These are phyloP conservation scores for Phytophthora lateralis DNA, from an alignment of 352 stramenopile genomes.

Conservation along the genomic window DNA sequence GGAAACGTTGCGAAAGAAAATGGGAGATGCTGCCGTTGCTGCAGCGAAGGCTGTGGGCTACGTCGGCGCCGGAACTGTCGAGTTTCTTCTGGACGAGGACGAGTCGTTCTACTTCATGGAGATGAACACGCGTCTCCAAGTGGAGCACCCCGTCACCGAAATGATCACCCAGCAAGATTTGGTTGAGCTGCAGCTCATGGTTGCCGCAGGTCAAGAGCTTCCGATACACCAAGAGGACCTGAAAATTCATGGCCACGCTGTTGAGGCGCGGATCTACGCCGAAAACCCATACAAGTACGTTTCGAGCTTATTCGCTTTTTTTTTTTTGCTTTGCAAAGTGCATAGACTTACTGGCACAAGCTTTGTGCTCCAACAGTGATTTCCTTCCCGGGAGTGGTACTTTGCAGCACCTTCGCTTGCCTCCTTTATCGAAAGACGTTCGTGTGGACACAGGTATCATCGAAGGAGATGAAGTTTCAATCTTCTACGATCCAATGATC, in stretches of 20 bases:
- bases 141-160: constrained; percentile 93
- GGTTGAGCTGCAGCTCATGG: constrained; percentile 95
- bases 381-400: constrained; percentile 92
- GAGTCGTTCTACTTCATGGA: constrained; percentile 96
- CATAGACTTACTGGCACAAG: neutral
- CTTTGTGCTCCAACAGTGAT: constrained; percentile 47
- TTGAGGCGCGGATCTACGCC: constrained; percentile 95
- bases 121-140: constrained; percentile 97
- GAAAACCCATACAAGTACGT: constrained; percentile 92
- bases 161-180: constrained; percentile 90
- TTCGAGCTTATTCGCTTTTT: constrained; percentile 5
- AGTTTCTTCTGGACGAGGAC: constrained; percentile 93
- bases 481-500: constrained; percentile 96
- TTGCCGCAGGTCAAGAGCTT: constrained; percentile 91
- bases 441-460: constrained; percentile 91
- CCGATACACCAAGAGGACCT: constrained; percentile 91
- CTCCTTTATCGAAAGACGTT: constrained; percentile 66
- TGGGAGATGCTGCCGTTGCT: constrained; percentile 88
- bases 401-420: constrained; percentile 84
- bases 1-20: constrained; percentile 80
- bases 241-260: constrained; percentile 87
- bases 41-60: constrained; percentile 92
- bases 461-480: constrained; percentile 90
- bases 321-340: neutral
- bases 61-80: constrained; percentile 92